phyloP scores from a whole-genome alignment of 2,329 filamentous ascomycete species.

The Lasiodiplodia sp. region DNA sequence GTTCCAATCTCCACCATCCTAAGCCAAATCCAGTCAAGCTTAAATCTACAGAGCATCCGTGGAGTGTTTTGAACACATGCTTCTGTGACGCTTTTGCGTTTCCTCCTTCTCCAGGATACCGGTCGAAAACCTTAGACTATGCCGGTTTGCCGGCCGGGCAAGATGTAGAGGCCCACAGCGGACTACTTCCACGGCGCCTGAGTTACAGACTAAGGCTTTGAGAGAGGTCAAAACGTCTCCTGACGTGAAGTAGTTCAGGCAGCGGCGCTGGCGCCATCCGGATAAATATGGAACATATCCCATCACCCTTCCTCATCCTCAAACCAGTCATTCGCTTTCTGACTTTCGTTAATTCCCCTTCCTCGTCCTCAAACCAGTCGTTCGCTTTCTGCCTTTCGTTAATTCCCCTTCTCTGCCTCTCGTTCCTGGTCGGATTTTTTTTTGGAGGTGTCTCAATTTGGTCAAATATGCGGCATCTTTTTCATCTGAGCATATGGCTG shows the following conservation, averaged over 20 bases:
- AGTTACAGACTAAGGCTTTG: neutral
- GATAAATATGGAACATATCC: neutral
- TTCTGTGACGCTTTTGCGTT: neutral
- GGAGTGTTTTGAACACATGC: neutral
- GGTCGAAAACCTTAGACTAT: neutral
- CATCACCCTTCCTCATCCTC: neutral
- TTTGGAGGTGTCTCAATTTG: neutral
- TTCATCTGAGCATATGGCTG: conserved; percentile 17
- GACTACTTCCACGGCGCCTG: neutral
- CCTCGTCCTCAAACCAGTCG: neutral
- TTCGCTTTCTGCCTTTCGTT: neutral
- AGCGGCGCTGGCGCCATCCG: neutral
- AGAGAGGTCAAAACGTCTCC: neutral
- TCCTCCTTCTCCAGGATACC: neutral
- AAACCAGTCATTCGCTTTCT: neutral
- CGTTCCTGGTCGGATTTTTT: neutral
- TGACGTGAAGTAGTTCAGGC: neutral
- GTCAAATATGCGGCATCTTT: neutral
- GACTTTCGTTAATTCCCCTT: neutral
- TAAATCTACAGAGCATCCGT: neutral
- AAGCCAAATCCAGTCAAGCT: neutral
- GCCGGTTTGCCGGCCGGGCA: neutral
- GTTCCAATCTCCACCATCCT: neutral
- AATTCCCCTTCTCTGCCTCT: neutral
- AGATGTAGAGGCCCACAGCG: neutral